Base-by-base conservation (phyloP, 495 filamentous ascomycete genomes). In the Penicillium tannophilum region DNA sequence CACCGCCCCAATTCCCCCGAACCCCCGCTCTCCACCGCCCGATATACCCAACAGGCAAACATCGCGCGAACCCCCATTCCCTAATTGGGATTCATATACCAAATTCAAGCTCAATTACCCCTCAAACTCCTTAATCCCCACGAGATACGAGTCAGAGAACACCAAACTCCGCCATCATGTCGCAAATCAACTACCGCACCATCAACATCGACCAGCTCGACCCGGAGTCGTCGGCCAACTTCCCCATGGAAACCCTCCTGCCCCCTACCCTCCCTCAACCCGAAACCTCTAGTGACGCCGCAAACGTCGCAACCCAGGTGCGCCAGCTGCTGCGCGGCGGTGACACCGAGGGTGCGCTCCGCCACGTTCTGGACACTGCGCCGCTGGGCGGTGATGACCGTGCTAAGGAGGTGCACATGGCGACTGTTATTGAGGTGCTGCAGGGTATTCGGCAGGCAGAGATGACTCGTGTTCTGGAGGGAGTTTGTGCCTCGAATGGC, bases 181-280 rank as follows among this genome's bases (percentile, higher is more conserved):
- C 85, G 44, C 74, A 76, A 67, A 63, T 79, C 67, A 88, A 89
- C 81, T 97, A 90, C 86, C 90, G 92, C 71, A 96, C 91, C 65
- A 93, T 96, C 81, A 91, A 96, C 79, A 87, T 97, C 77, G 92
- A 97, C 75, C 83, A 86, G 62, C 84, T 93, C 54, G 88, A 92
- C 74, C 89, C 91, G n/a, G 92, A 97, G 75, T 89, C 89, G 56
- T 79, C 88, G 46, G 76, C 84, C 69, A 96, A 96, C 82, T 97
- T 97, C 79, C 88, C 92, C 67, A 83, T 89, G 65, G 81, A 86
- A 49, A 86, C 91, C 17, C 85, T 97, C 53, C 85, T 89, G 61
- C 89, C 90, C 14, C 76, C 85, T n/a, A 82, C 87, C 48, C 69
- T 78, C 45, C 76, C 77, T 4, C 73, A 84, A 54, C 81, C 89